phyloP scores from a whole-genome alignment of 1,284 basidiomycete species.

The Cystobasidium slooffiae region DNA sequence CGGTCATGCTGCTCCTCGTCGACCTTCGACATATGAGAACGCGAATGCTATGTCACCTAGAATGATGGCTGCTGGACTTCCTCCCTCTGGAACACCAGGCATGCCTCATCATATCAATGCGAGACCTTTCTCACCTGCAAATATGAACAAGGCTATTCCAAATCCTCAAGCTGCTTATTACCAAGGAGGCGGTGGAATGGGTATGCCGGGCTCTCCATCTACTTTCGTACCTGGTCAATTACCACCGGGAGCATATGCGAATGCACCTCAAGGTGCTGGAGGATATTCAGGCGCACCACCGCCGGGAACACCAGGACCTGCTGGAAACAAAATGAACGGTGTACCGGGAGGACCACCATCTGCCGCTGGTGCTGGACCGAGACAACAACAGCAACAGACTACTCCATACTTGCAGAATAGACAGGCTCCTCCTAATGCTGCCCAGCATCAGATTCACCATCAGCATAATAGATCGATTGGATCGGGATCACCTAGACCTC shows the following conservation, averaged over 20 bases:
- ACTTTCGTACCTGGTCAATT: slow-evolving; percentile 24
- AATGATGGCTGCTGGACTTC: slow-evolving; percentile 28
- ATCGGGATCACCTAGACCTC: slow-evolving; percentile 24
- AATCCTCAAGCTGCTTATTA: slow-evolving; percentile 10
- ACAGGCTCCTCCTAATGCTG: slow-evolving; percentile 15
- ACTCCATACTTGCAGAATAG: slow-evolving; percentile 31
- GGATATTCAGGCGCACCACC: background rate
- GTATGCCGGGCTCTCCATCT: slow-evolving; percentile 20
- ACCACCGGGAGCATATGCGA: slow-evolving; percentile 6
- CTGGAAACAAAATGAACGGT: slow-evolving; percentile 27
- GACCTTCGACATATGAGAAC: slow-evolving; percentile 40
- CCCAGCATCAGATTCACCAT: slow-evolving; percentile 38
- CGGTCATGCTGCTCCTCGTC: slow-evolving; percentile 18
- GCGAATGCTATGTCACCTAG: slow-evolving; percentile 33
- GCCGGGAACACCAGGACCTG: slow-evolving; percentile 10
- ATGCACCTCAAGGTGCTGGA: slow-evolving; percentile 1
- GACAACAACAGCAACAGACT: slow-evolving; percentile 9
- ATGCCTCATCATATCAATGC: slow-evolving; percentile 25
- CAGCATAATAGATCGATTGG: slow-evolving; percentile 26
- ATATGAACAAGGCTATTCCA: slow-evolving; percentile 12
- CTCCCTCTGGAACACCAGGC: slow-evolving; percentile 21
- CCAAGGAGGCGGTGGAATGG: slow-evolving; percentile 19
- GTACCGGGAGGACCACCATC: slow-evolving; percentile 17
- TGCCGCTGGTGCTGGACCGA: slow-evolving; percentile 16
- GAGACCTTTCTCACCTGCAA: slow-evolving; percentile 34